Evolutionary conservation across 2,329 filamentous ascomycete genomes (phyloP).

Genomic region (Rosellinia necatrix): DNA sequence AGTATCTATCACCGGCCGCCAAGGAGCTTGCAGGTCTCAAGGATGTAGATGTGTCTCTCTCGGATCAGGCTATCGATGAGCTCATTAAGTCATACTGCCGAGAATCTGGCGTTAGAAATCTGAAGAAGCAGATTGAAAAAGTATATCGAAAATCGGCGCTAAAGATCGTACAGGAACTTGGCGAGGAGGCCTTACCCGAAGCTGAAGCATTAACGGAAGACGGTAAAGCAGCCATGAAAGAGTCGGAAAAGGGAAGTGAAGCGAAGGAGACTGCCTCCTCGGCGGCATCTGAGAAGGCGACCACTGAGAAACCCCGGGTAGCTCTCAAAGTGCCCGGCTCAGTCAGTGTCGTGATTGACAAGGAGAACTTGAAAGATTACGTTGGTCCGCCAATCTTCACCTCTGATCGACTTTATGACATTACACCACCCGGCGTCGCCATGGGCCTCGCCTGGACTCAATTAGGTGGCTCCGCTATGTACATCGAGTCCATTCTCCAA

Average conservation of each 20-base stretch:
- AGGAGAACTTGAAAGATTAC: constrained; percentile 93
- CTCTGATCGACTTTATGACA: constrained; percentile 91
- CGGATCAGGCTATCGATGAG: constrained; percentile 87
- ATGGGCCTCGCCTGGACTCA: constrained; percentile 99
- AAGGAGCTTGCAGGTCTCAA: constrained; percentile 91
- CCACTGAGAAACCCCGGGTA: constrained; percentile 72
- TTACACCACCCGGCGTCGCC: constrained; percentile 88
- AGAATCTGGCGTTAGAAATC: constrained; percentile 93
- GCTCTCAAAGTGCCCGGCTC: constrained; percentile 82
- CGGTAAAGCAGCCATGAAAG: constrained; percentile 76
- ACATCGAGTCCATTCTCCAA: constrained; percentile 95
- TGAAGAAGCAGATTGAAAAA: constrained; percentile 99
- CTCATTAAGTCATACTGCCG: constrained; percentile 98
- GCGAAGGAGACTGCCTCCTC: constrained; percentile 48
- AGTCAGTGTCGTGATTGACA: constrained; percentile 84
- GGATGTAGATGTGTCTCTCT: constrained; percentile 85
- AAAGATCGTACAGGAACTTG: constrained; percentile 94
- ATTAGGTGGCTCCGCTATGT: constrained; percentile 94
- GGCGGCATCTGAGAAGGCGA: constrained; percentile 60
- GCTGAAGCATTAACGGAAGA: constrained; percentile 82
- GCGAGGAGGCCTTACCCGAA: constrained; percentile 81
- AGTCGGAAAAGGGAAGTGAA: constrained; percentile 70
- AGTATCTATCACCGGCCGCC: constrained; percentile 90
- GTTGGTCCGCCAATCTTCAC: constrained; percentile 96
- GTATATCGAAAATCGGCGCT: constrained; percentile 96